These are phyloP conservation scores for Coccomyxa subellipsoidea DNA, from an alignment of 163 green algal species.

Conservation along the genomic window DNA sequence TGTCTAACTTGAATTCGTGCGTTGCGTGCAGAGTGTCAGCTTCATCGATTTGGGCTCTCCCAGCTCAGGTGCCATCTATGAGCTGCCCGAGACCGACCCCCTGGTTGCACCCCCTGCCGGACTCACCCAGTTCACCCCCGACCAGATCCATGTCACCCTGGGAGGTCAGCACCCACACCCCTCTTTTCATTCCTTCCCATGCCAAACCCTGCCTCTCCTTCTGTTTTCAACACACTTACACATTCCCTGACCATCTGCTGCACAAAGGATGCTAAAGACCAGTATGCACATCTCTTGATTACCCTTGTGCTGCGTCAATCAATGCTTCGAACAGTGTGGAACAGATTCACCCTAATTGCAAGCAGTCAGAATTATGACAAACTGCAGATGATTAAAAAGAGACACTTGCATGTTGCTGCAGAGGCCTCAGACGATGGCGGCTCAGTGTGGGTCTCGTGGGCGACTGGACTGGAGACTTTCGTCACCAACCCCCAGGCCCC, in stretches of 20 bases:
- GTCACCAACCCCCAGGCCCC: background rate
- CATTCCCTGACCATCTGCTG: too few relatives aligned
- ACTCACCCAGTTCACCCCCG: background rate
- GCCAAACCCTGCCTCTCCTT: too few relatives aligned
- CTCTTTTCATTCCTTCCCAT: background rate
- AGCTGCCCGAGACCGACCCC: background rate
- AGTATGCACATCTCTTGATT: too few relatives aligned
- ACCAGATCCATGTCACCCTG: constrained; percentile 3
- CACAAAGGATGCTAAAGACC: too few relatives aligned
- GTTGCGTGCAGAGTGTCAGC: background rate
- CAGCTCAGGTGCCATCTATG: background rate
- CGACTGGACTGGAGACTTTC: background rate
- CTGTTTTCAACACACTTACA: too few relatives aligned
- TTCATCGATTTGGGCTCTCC: background rate
- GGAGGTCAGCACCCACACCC: background rate
- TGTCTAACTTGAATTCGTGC: background rate
- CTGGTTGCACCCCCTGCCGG: background rate
- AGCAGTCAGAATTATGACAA: too few relatives aligned
- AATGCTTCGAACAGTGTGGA: too few relatives aligned
- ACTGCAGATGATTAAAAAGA: too few relatives aligned
- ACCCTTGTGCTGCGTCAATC: too few relatives aligned
- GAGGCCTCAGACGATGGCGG: background rate
- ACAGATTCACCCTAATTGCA: too few relatives aligned
- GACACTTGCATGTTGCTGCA: background rate
- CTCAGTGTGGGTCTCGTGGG: background rate